These are phyloP conservation scores for Mariannaea sp. DNA, from an alignment of 2,329 filamentous ascomycete genomes.

Conservation along the genomic window DNA sequence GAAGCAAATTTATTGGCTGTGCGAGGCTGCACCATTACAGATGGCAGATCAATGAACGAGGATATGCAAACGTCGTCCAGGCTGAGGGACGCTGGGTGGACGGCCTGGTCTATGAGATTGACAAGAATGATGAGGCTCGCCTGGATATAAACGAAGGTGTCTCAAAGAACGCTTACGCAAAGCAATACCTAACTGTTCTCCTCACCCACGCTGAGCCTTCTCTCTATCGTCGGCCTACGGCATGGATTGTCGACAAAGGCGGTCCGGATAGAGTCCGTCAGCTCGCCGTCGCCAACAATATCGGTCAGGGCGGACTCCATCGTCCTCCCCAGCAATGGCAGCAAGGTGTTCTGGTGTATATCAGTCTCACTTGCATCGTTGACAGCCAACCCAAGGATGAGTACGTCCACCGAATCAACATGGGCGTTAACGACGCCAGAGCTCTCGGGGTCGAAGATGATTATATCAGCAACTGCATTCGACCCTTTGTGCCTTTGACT, in stretches of 20 bases:
- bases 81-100: conserved; percentile 44
- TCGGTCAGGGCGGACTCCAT: conserved; percentile 21
- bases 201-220: conserved; percentile 41
- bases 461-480: conserved; percentile 45
- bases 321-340: conserved; percentile 35
- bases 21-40: conserved; percentile 46
- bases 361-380: conserved; percentile 41
- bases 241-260: conserved; percentile 46
- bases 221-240: conserved; percentile 44
- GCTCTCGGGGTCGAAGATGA: conserved; percentile 43
- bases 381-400: conserved; percentile 46
- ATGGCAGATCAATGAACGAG: conserved; percentile 55
- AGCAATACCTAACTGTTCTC: conserved; percentile 41
- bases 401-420: conserved; percentile 48
- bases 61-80: conserved; percentile 50
- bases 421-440: conserved; percentile 44
- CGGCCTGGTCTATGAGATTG: conserved; percentile 49
- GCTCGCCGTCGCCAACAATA: conserved; percentile 26
- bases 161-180: conserved; percentile 45
- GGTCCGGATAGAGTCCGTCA: conserved; percentile 39
- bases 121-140: conserved; percentile 43
- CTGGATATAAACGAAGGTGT: conserved; percentile 51
- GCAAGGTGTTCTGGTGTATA: conserved; percentile 47
- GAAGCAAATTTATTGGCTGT: conserved; percentile 46
- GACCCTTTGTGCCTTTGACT: conserved; percentile 43